These are phyloP conservation scores for Rhododendron simsii DNA, from an alignment of 148 eudicot genomes.

Conservation along the genomic window DNA sequence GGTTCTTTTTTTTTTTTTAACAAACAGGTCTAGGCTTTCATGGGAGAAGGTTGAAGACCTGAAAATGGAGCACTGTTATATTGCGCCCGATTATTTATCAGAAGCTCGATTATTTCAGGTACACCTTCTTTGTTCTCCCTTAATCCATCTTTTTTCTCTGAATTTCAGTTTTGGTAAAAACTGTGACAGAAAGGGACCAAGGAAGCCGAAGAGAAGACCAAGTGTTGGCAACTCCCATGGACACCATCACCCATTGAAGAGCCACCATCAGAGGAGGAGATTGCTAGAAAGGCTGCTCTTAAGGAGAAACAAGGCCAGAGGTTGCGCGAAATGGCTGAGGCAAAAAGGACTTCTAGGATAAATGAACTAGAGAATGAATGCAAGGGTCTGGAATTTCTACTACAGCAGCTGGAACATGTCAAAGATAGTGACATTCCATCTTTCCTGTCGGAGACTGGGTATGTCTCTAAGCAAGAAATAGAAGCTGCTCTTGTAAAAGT, in stretches of 20 bases:
- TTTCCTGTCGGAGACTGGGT: conserved; percentile 65
- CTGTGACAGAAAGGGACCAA: conserved; percentile 62
- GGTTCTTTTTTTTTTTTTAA: neutral
- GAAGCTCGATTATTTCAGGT: conserved; percentile 90
- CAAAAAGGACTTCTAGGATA: conserved; percentile 73
- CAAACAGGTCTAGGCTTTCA: conserved; percentile 61
- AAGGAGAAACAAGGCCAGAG: conserved; percentile 92
- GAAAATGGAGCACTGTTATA: conserved; percentile 97
- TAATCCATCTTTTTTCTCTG: conserved; percentile 4
- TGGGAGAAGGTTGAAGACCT: conserved; percentile 99
- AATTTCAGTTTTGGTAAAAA: conserved; percentile 9
- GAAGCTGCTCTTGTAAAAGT: conserved; percentile 63
- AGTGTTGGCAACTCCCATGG: conserved; percentile 93
- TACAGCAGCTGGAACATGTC: conserved; percentile 64
- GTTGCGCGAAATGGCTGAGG: conserved; percentile 91
- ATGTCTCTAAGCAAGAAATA: conserved; percentile 74
- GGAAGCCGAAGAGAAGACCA: conserved; percentile 86
- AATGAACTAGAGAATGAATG: conserved; percentile 80
- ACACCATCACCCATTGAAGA: conserved; percentile 79
- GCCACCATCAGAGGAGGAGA: conserved; percentile 84
- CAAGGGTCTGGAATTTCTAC: conserved; percentile 77
- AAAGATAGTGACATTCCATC: conserved; percentile 52
- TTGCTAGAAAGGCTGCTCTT: conserved; percentile 91
- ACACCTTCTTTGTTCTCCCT: conserved; percentile 5
- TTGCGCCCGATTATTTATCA: conserved; percentile 71